Conservation (phyloP, 2,329 filamentous ascomycete genomes). For the Phaeoacremonium minimum region DNA sequence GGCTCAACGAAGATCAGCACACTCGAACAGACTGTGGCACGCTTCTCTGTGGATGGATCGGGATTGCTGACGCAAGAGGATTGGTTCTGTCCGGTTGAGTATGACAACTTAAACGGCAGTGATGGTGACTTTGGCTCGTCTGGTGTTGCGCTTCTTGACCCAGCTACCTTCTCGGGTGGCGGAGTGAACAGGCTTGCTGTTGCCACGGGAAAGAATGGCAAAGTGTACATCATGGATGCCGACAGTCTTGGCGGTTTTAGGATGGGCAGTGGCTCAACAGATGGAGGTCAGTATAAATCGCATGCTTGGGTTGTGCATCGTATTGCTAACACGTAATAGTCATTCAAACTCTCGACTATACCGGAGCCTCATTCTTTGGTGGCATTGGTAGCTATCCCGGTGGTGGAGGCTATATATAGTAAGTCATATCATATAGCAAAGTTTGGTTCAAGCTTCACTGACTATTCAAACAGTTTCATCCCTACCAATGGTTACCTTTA, state of each 20-base stretch:
- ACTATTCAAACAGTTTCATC: slow-evolving; percentile 20
- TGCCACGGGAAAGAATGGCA: slow-evolving; percentile 32
- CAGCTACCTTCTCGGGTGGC: slow-evolving; percentile 24
- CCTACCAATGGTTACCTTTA: slow-evolving; percentile 25
- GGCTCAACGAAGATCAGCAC: slow-evolving; percentile 10
- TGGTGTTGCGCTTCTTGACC: slow-evolving; percentile 26
- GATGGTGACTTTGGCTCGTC: slow-evolving; percentile 33
- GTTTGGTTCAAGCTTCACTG: too few relatives aligned
- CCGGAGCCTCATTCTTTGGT: slow-evolving; percentile 27
- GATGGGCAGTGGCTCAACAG: too few relatives aligned
- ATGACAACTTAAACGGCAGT: slow-evolving; percentile 27
- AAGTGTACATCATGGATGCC: slow-evolving; percentile 31
- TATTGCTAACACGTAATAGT: too few relatives aligned
- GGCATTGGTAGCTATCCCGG: slow-evolving; percentile 32
- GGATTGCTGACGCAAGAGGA: slow-evolving; percentile 20
- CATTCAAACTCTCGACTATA: slow-evolving; percentile 27
- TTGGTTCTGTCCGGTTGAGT: slow-evolving; percentile 37
- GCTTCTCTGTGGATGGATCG: slow-evolving; percentile 4
- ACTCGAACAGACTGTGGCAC: slow-evolving; percentile 6
- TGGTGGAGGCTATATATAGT: slow-evolving; percentile 37
- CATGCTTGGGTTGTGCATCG: too few relatives aligned
- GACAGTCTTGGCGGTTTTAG: slow-evolving; percentile 36
- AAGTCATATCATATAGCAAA: too few relatives aligned
- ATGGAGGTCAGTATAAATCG: too few relatives aligned
- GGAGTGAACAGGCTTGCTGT: slow-evolving; percentile 28